phyloP scores from a whole-genome alignment of 345 rosid species.

The Hibiscus tridactylites region DNA sequence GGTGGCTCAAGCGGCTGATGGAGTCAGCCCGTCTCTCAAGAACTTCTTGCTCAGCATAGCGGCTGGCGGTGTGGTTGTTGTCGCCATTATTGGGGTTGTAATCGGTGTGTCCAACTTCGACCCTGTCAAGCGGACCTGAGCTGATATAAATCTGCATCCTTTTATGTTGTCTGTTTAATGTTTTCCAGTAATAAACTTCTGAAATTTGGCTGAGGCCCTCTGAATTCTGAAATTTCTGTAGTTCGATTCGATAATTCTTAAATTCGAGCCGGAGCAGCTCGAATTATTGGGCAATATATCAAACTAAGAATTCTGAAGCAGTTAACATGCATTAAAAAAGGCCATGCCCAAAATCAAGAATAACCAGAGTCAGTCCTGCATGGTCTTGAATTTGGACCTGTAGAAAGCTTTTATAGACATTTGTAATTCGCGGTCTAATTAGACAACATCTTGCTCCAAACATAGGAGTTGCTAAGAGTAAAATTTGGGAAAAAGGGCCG shows the following conservation, averaged over 20 bases:
- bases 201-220: neutral
- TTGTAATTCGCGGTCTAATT: too few relatives aligned
- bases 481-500: too few relatives aligned
- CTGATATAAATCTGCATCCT: neutral
- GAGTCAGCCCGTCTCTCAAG: constrained; percentile 72
- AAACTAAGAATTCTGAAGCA: neutral
- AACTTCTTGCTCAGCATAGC: constrained; percentile 89
- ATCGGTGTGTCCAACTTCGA: constrained; percentile 68
- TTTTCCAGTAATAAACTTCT: constrained; percentile 14
- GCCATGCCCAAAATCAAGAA: neutral
- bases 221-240: neutral
- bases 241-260: neutral
- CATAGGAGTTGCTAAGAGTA: too few relatives aligned
- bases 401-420: too few relatives aligned
- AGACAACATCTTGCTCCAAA: too few relatives aligned
- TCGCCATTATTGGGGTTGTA: constrained; percentile 53
- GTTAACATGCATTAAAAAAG: neutral
- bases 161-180: constrained; percentile 13
- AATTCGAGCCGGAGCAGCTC: too few relatives aligned
- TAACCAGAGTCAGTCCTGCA: too few relatives aligned
- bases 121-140: constrained; percentile 63
- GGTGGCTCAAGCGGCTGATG: constrained; percentile 73
- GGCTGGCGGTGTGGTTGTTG: constrained; percentile 66
- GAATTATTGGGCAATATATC: neutral
- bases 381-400: too few relatives aligned